Evolutionary conservation across 306 rosid genomes (phyloP), one percentile per base, ranked within the genome.

Genomic region (Ammopiptanthus mongolicus): DNA sequence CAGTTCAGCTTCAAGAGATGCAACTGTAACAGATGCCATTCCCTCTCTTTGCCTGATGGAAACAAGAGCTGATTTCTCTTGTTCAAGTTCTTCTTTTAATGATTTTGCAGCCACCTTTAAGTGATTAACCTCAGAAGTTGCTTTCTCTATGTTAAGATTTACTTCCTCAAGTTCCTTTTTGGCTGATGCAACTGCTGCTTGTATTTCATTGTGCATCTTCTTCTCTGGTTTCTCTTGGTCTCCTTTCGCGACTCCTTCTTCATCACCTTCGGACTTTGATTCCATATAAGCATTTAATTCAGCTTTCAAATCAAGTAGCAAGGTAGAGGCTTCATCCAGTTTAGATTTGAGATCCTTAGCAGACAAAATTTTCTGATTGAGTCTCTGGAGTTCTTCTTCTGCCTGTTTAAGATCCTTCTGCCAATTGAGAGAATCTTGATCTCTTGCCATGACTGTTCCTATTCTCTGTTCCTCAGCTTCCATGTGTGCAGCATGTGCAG

Each of bases 401-500:
- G 88, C 84, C 61, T 86, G 91, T 74, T 81, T 89, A 42, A 96
- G 84, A 59, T 96, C 97, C 80, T 88, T 89, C 73, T 96, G 88
- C 98, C 98, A 90, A 63, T 83, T 84, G 17, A 89, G 98, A 55
- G 87, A 86, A 79, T 92, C 98, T 77, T 96, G 96, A 80, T 96
- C 98, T 82, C 85, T 83, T 70, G 96, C 99, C 99, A 92, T 87
- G 78, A 87, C 86, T 19, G 91, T 90, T 80, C 96, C 98, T 17
- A 96, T 89, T 82, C 97, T 86, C 14, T 87, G 96, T 73, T 96
- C 99, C 82, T 96, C 98, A 3, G 96, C 96, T 83, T 96, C 99
- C 86, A 96, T 70, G 78, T 96, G 98, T n/a, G 93, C 84, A 31
- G 98, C 87, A 82, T 92, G 99, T 17, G 99, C 91, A 42, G 88